A percentile compares a stretch with the other conserved stretches of the same genome.
phyloP scores from a whole-genome alignment of 192 early-diverging fungal genomes.

The Coemansia reversa region DNA sequence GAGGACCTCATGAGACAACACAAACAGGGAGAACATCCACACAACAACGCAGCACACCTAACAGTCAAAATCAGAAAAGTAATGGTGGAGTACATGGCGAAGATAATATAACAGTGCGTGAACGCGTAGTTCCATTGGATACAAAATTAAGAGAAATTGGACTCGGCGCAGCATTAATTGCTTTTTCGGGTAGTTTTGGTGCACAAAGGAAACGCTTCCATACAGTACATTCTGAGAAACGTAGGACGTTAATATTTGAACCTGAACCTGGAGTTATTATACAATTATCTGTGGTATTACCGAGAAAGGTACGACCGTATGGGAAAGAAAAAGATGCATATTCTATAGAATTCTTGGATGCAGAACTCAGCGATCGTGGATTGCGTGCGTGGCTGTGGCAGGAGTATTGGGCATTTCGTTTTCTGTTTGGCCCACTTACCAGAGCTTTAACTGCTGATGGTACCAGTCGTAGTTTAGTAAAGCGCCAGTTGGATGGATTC shows the following conservation, averaged over 20 bases:
- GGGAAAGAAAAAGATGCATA: constrained; percentile 42
- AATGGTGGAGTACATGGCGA: background rate
- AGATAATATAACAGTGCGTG: constrained; percentile 5
- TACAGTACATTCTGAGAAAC: constrained; percentile 44
- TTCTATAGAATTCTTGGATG: constrained; percentile 45
- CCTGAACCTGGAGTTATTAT: constrained; percentile 36
- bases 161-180: constrained; percentile 68
- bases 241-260: constrained; percentile 38
- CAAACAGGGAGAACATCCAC: background rate
- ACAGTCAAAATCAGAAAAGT: background rate
- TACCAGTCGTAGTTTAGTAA: constrained; percentile 8
- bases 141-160: constrained; percentile 74
- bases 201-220: constrained; percentile 15
- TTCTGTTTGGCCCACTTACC: constrained; percentile 31
- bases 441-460: constrained; percentile 1
- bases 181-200: constrained; percentile 57
- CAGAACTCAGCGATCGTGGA: constrained; percentile 28
- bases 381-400: constrained; percentile 28
- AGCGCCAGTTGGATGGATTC: constrained; percentile 37
- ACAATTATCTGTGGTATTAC: constrained; percentile 40
- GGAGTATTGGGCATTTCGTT: constrained; percentile 34
- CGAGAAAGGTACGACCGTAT: constrained; percentile 31
- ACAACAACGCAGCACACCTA: constrained; percentile 1
- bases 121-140: constrained; percentile 66
- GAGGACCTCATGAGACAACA: constrained; percentile 8